A percentile compares a stretch with the other conserved stretches of the same genome.
Evolutionary conservation across 1,284 basidiomycete species (phyloP).

Genomic region (Coniophora puteana): DNA sequence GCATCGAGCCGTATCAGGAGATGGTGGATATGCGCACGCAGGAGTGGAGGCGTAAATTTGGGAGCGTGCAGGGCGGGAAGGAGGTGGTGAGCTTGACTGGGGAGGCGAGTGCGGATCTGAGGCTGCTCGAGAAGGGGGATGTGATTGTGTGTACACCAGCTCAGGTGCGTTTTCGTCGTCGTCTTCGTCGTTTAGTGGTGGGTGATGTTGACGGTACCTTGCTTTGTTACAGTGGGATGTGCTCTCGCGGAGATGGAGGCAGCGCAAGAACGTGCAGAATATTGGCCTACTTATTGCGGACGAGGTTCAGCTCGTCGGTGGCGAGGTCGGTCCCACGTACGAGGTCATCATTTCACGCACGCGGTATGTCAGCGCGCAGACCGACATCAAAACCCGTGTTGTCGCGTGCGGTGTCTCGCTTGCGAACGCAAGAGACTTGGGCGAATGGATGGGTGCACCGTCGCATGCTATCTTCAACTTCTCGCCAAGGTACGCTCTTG

Average conservation of each 20-base stretch:
- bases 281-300: conserved; percentile 94
- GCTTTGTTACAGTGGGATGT: conserved; percentile 81
- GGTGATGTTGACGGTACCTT: conserved; percentile 5
- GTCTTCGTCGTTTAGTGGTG: conserved; percentile 16
- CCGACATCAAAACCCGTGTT: conserved; percentile 86
- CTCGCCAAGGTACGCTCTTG: conserved; percentile 69
- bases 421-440: conserved; percentile 94
- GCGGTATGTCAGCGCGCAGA: conserved; percentile 95
- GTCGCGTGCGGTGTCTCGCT: conserved; percentile 93
- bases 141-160: conserved; percentile 91
- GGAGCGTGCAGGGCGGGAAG: conserved; percentile 81
- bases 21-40: conserved; percentile 90
- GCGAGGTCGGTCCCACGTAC: conserved; percentile 92
- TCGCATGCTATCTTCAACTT: conserved; percentile 98
- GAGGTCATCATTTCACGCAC: conserved; percentile 95
- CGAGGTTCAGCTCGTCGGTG: conserved; percentile 91
- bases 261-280: conserved; percentile 94
- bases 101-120: conserved; percentile 91
- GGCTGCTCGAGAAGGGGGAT: conserved; percentile 88
- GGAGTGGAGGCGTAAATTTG: conserved; percentile 90
- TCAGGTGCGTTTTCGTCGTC: conserved; percentile 47
- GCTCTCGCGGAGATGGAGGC: conserved; percentile 93
- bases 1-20: conserved; percentile 94
- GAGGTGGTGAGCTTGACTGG: conserved; percentile 92
- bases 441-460: conserved; percentile 96